Evolutionary conservation across 768 basidiomycete species (phyloP), one percentile per base, ranked within the genome.

Genomic region (Russula lepida): DNA sequence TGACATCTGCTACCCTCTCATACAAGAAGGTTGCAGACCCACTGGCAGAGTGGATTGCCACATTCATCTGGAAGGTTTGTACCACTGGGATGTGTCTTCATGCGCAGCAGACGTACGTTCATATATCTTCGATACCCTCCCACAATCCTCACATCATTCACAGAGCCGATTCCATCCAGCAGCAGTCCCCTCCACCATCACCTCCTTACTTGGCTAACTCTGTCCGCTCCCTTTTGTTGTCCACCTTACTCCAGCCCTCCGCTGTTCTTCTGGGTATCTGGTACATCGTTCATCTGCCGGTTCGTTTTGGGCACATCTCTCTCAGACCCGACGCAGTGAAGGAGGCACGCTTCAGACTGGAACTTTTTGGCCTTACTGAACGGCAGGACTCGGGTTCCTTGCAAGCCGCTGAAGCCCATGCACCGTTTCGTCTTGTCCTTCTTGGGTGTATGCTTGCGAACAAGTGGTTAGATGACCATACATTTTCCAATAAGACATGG

Each of bases 401-500:
- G 64, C 81, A 83, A 49, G 73, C 74, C 3, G 72, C 75, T 52
- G 86, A 88, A 69, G 75, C 77, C 6, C 79, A 77, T 61, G 84
- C 83, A 1, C 83, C 86, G 12, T 91, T 90, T 72, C 82, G 86
- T 56, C 77, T 92, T 46, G 77, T 91, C 60, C 80, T 92, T 25
- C 77, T 92, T 25, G 89, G 89, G 21, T 89, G 84, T 64, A 90
- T 92, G 88, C 75, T 92, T 35, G 88, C 89, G 21, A 91, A 91
- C 72, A 92, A 92, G 73, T 91, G 89, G 89, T 69, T 92, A 65
- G 89, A 91, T 65, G 89, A 92, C 67, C 89, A 92, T 68, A 91
- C 89, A 0, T 92, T 91, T 72, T 90, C 88, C 43, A 91, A 91
- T 74, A 91, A 89, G 75, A 92, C 89, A 56, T 92, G 89, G 89